Conservation (phyloP, 176 grass and related monocot species). For the Tillandsia fasciculata region DNA sequence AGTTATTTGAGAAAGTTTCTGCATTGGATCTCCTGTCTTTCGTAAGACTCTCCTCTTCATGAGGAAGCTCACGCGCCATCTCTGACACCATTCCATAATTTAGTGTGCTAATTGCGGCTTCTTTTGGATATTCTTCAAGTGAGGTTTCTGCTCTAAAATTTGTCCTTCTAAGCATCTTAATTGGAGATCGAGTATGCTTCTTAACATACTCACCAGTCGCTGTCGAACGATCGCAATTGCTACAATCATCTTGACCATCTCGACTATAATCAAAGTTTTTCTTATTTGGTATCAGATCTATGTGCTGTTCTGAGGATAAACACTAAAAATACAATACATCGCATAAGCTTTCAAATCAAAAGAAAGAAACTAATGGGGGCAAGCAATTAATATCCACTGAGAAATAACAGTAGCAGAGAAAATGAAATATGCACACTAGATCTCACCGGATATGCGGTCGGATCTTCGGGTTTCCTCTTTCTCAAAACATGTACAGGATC, state of each 20-base stretch:
- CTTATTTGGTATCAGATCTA: background rate
- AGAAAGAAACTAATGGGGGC: too few species aligned
- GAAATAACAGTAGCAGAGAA: background rate
- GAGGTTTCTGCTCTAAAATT: background rate
- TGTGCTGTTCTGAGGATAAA: background rate
- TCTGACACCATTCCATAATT: too few species aligned
- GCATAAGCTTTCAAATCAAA: background rate
- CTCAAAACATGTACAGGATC: constrained; percentile 29
- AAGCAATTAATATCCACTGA: background rate
- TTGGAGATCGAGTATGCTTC: background rate
- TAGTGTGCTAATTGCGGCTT: background rate
- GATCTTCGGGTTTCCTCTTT: constrained; percentile 16
- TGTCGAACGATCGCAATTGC: too few species aligned
- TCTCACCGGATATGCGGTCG: constrained; percentile 10
- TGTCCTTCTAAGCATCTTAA: background rate
- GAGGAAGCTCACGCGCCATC: too few species aligned
- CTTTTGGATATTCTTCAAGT: background rate
- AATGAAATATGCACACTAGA: background rate
- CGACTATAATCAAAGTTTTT: background rate
- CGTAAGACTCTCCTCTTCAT: too few species aligned
- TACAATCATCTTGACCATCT: background rate
- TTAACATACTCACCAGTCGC: background rate
- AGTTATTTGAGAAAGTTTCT: background rate
- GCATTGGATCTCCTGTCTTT: background rate
- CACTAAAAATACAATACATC: background rate